Evolutionary conservation across 2,329 filamentous ascomycete genomes (phyloP).

Genomic region (Polychaeton citri): DNA sequence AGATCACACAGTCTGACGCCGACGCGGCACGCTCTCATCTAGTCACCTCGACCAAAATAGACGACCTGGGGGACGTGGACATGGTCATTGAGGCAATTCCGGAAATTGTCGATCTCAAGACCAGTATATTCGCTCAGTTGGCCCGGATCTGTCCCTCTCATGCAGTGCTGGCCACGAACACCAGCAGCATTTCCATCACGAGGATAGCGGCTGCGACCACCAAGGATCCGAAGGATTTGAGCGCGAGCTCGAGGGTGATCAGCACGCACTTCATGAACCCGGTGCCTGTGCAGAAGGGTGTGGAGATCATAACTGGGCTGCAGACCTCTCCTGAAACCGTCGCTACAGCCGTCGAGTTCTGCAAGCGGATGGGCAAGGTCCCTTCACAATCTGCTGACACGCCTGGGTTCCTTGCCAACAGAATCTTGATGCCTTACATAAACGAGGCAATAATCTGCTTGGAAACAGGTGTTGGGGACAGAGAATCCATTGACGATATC

Average conservation of each 20-base stretch:
- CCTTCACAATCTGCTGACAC: conserved; percentile 76
- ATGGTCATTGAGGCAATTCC: conserved; percentile 97
- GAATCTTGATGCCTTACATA: conserved; percentile 98
- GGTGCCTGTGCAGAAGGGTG: conserved; percentile 89
- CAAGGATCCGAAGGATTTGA: conserved; percentile 63
- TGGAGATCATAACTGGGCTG: conserved; percentile 90
- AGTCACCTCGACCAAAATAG: conserved; percentile 56
- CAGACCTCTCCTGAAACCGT: conserved; percentile 79
- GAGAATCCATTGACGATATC: conserved; percentile 88
- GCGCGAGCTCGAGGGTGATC: conserved; percentile 74
- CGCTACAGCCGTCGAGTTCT: conserved; percentile 71
- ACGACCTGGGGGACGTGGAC: conserved; percentile 69
- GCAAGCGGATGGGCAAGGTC: conserved; percentile 86
- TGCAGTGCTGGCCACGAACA: conserved; percentile 90
- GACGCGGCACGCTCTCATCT: conserved; percentile 59
- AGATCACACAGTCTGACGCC: conserved; percentile 70
- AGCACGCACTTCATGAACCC: conserved; percentile 99
- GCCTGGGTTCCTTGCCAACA: conserved; percentile 88
- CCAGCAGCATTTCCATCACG: conserved; percentile 96
- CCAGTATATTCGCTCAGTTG: conserved; percentile 71
- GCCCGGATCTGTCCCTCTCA: conserved; percentile 71
- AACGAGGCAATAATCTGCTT: conserved; percentile 95
- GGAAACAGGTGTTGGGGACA: conserved; percentile 78
- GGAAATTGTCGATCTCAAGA: conserved; percentile 67
- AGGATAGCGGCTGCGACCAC: conserved; percentile 72